These are phyloP conservation scores for Dimocarpus longan DNA, from an alignment of 345 rosid genomes.

Conservation along the genomic window DNA sequence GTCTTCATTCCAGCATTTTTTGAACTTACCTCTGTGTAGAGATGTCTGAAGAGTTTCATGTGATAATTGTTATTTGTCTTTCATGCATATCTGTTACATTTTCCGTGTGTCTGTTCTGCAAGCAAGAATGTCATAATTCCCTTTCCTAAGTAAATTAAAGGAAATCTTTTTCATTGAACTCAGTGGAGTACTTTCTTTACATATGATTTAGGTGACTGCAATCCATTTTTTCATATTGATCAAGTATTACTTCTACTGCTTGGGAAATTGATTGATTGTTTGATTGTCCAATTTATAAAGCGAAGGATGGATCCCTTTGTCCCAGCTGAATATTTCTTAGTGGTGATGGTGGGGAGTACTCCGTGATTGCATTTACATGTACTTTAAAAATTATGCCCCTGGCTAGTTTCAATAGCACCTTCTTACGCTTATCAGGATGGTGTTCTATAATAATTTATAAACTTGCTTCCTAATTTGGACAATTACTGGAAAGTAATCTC, in stretches of 20 bases:
- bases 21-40: neutral
- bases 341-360: neutral
- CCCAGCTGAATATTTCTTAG: neutral
- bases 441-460: neutral
- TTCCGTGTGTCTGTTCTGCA: neutral
- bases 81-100: neutral
- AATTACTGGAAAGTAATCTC: neutral
- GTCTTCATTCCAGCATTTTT: neutral
- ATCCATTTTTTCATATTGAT: neutral
- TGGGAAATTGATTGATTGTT: neutral
- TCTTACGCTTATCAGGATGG: neutral
- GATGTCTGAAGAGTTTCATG: neutral
- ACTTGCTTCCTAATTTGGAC: neutral
- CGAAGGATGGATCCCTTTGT: neutral
- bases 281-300: neutral
- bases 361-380: neutral
- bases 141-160: too few species aligned
- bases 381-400: neutral
- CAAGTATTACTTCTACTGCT: neutral
- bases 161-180: neutral
- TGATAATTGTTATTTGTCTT: neutral
- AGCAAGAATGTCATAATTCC: too few species aligned
- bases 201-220: neutral
- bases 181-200: neutral
- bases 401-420: neutral